phyloP scores from a whole-genome alignment of 106 monocot species.

The Acorus calamus region DNA sequence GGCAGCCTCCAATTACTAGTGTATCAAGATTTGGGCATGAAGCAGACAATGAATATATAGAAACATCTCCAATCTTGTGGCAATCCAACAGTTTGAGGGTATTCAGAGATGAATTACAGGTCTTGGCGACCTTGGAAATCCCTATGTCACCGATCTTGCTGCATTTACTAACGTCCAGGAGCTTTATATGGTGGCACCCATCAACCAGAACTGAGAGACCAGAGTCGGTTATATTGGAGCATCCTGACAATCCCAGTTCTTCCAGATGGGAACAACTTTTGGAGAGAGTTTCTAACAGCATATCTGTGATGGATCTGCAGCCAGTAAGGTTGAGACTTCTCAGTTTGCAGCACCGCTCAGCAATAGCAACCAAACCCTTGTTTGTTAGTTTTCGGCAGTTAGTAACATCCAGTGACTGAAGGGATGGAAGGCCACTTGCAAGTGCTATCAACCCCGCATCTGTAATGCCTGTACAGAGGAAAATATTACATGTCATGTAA shows the following conservation, averaged over 20 bases:
- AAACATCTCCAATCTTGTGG: slow-evolving; percentile 33
- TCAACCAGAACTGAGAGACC: slow-evolving; percentile 51
- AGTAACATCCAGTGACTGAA: slow-evolving; percentile 69
- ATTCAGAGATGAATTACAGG: slow-evolving; percentile 43
- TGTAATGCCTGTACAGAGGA: slow-evolving; percentile 42
- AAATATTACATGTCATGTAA: neutral
- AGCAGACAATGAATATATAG: slow-evolving; percentile 44
- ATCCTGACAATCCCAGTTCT: slow-evolving; percentile 54
- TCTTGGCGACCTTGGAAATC: slow-evolving; percentile 37
- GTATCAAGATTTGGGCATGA: slow-evolving; percentile 66
- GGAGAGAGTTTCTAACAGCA: slow-evolving; percentile 41
- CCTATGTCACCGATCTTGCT: slow-evolving; percentile 58
- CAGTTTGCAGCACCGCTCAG: slow-evolving; percentile 42
- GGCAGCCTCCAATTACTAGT: slow-evolving; percentile 68
- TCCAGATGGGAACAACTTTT: slow-evolving; percentile 46
- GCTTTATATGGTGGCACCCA: slow-evolving; percentile 54
- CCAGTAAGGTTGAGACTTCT: slow-evolving; percentile 29
- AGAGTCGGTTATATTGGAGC: slow-evolving; percentile 54
- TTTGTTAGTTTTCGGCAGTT: slow-evolving; percentile 72
- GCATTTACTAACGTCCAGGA: slow-evolving; percentile 78
- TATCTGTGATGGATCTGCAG: slow-evolving; percentile 62
- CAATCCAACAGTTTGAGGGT: slow-evolving; percentile 64
- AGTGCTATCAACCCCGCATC: slow-evolving; percentile 61
- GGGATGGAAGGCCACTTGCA: slow-evolving; percentile 33
- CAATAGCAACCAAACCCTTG: slow-evolving; percentile 52